Evolutionary conservation across 345 rosid genomes (phyloP), one percentile per base, ranked within the genome.

Genomic region (Pistacia vera): DNA sequence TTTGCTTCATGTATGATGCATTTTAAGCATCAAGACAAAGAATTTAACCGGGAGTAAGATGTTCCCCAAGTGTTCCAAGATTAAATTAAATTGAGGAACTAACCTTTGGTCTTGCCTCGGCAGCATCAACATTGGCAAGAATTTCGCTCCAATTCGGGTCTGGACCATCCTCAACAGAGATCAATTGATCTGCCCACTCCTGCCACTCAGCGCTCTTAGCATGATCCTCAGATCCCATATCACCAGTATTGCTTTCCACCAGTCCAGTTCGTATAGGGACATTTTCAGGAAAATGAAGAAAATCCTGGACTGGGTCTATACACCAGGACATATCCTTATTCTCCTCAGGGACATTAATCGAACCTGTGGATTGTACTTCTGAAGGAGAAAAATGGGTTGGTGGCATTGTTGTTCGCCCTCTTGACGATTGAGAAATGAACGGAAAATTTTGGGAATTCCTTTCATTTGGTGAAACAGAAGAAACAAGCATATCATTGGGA

Each of bases 81-180:
- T 35, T 46, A 73, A 17, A 12, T 49, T 30, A 74, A 54, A 66
- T 51, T 20, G 22, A 70, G 46, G 68, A 76, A 75, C 75, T 71
- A 64, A 95, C 99, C 98, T 87, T 83, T 79, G 83, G 73, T 74
- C 83, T 84, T 49, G 83, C 77, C 57, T 88, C 88, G 57, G 75
- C 41, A 12, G 51, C 79, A 74, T 83, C 81, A 72, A 81, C 82
- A 73, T 89, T 88, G 65, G 63, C 80, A 73, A 93, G 88, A 83
- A 95, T 57, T 77, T 88, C 93, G 20, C 88, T 81, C 97, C 98
- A 95, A 66, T 89, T 84, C 41, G 90, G 84, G 25, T 86, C 95
- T 28, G 81, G 73, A 48, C 82, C 82, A 82, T 87, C 93, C 81
- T 85, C 92, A 73, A 72, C 89, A 74, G 92, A 83, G 44, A 91